A percentile compares a stretch with the other conserved stretches of the same genome.
Conservation (phyloP, 2,329 filamentous ascomycete genomes). For the Botrytis medusae region DNA sequence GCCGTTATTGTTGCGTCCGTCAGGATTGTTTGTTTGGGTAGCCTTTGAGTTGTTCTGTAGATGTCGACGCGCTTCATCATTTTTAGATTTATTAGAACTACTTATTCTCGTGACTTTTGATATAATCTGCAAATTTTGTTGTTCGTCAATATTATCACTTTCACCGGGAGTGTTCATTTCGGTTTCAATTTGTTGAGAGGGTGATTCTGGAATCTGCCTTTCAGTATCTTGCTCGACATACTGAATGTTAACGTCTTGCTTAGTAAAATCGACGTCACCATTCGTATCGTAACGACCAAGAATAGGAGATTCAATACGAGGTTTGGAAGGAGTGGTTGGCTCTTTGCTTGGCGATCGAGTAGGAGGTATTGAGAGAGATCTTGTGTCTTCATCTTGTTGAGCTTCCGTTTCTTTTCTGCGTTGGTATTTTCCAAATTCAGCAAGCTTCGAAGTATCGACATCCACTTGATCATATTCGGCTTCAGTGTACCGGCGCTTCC, state of each 20-base stretch:
- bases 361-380: not conserved
- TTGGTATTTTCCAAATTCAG: not conserved
- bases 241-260: not conserved
- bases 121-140: not conserved
- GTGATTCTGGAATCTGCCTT: slow-evolving; percentile 1
- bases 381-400: not conserved
- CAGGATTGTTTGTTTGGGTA: not conserved
- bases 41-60: not conserved
- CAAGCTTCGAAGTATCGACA: not conserved
- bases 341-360: not conserved
- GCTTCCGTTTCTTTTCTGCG: not conserved
- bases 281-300: slow-evolving; percentile 17
- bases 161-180: not conserved
- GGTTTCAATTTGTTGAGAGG: not conserved
- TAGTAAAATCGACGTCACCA: not conserved
- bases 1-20: too few relatives aligned
- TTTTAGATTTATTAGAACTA: not conserved
- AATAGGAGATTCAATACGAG: slow-evolving; percentile 17
- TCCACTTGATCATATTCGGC: not conserved
- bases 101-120: not conserved
- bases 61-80: not conserved
- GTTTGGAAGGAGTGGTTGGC: not conserved
- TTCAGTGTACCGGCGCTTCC: not conserved
- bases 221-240: not conserved
- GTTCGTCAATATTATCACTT: not conserved